phyloP scores from a whole-genome alignment of 805 yeast genomes.

The Ogataea siamensis region DNA sequence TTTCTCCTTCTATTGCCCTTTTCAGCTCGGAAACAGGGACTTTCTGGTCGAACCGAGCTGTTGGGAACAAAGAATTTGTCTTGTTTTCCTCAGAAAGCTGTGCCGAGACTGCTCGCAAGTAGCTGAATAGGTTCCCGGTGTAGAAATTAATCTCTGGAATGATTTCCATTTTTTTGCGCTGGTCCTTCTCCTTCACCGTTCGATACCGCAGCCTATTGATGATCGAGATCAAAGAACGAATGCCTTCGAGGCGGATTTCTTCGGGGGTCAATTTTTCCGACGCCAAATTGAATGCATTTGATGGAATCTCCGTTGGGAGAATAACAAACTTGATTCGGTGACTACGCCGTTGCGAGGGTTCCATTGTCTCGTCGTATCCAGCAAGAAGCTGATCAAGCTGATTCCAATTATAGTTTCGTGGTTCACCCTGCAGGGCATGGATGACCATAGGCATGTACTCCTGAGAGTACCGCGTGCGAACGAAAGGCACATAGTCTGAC shows the following conservation, averaged over 20 bases:
- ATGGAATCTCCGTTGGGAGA: constrained; percentile 72
- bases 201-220: constrained; percentile 58
- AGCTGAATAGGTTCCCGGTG: constrained; percentile 77
- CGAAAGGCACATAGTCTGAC: constrained; percentile 46
- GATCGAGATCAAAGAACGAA: constrained; percentile 61
- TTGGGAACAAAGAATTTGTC: constrained; percentile 24
- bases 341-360: constrained; percentile 49
- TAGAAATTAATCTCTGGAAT: constrained; percentile 80
- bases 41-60: constrained; percentile 42
- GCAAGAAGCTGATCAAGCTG: constrained; percentile 88
- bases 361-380: constrained; percentile 77
- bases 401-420: constrained; percentile 78
- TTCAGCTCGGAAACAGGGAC: constrained; percentile 56
- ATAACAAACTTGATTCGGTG: constrained; percentile 81
- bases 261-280: constrained; percentile 73
- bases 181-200: constrained; percentile 41
- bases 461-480: constrained; percentile 77
- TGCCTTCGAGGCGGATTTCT: constrained; percentile 90
- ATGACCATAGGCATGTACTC: constrained; percentile 57
- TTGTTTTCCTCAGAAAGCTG: constrained; percentile 23
- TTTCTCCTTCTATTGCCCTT: constrained; percentile 59
- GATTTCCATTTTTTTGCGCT: constrained; percentile 42
- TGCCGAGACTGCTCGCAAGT: constrained; percentile 42
- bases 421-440: constrained; percentile 51
- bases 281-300: constrained; percentile 40